Evolutionary conservation across 2,329 filamentous ascomycete genomes (phyloP).

Genomic region (Aspergillus neoniger): DNA sequence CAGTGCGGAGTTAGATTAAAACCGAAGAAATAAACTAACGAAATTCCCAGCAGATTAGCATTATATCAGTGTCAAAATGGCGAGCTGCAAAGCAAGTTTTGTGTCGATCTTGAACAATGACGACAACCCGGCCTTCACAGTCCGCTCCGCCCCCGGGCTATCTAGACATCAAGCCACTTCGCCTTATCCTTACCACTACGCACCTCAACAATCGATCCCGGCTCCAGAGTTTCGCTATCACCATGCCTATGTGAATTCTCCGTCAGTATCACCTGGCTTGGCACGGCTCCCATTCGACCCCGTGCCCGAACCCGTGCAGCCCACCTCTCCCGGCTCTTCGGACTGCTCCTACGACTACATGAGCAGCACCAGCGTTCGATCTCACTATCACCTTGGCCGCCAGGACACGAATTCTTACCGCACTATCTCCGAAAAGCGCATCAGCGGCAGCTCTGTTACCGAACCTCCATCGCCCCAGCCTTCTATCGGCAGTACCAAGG

Average conservation of each 20-base stretch:
- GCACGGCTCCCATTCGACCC: conserved; percentile 27
- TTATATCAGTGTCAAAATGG: conserved; percentile 26
- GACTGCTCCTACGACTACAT: conserved; percentile 38
- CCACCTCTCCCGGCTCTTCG: conserved; percentile 35
- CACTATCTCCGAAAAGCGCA: conserved; percentile 28
- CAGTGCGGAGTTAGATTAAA: neutral
- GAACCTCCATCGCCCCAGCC: conserved; percentile 33
- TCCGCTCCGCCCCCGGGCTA: conserved; percentile 36
- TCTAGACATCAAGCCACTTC: conserved; percentile 26
- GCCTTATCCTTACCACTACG: conserved; percentile 23
- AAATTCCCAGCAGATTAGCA: neutral
- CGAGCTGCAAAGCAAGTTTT: conserved; percentile 36
- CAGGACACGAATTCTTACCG: conserved; percentile 31
- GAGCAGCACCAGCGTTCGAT: conserved; percentile 21
- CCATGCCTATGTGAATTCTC: conserved; percentile 28
- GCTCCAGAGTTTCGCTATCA: conserved; percentile 24
- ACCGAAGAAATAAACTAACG: neutral
- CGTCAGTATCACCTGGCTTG: conserved; percentile 29
- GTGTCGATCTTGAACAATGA: conserved; percentile 52
- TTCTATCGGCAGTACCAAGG: conserved; percentile 26
- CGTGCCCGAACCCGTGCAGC: conserved; percentile 28
- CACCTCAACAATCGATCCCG: conserved; percentile 21
- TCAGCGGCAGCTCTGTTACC: conserved; percentile 24
- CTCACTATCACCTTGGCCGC: conserved; percentile 32
- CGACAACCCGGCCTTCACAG: conserved; percentile 49